Evolutionary conservation across 176 grass and related monocot species (phyloP).

Genomic region (Oryza glumipatula): DNA sequence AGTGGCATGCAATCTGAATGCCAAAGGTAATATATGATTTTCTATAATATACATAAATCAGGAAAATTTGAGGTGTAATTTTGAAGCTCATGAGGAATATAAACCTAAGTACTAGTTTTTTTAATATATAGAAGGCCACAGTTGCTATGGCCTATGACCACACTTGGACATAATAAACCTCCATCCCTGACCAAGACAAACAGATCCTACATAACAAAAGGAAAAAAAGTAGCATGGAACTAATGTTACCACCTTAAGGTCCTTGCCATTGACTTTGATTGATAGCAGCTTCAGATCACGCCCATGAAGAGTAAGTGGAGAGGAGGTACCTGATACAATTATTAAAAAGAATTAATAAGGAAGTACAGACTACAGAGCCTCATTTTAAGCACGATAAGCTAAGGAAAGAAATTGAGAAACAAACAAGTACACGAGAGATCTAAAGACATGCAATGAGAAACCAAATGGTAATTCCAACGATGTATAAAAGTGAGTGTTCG

Average conservation of each 20-base stretch:
- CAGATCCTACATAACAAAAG: constrained; percentile 11
- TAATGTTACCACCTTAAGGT: constrained; percentile 63
- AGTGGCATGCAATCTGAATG: constrained; percentile 17
- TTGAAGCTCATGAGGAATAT: background rate
- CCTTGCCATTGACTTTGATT: constrained; percentile 84
- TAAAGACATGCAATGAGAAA: constrained; percentile 14
- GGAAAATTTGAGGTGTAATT: background rate
- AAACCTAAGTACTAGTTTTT: background rate
- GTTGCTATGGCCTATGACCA: background rate
- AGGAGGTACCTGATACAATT: constrained; percentile 53
- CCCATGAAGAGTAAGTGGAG: constrained; percentile 85
- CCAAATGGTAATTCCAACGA: constrained; percentile 19
- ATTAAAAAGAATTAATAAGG: constrained; percentile 23
- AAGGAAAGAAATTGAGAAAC: constrained; percentile 22
- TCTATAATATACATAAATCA: background rate
- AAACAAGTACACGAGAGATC: constrained; percentile 25
- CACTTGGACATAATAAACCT: background rate
- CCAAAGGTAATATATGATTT: background rate
- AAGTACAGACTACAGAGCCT: background rate
- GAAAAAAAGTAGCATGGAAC: background rate
- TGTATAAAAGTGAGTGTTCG: background rate
- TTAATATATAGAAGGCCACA: background rate
- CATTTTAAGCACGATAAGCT: constrained; percentile 19
- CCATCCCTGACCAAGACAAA: background rate
- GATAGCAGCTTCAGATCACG: constrained; percentile 83